These are phyloP conservation scores for Sanguinoderma infundibulare DNA, from an alignment of 1,284 basidiomycete genomes.

Conservation along the genomic window DNA sequence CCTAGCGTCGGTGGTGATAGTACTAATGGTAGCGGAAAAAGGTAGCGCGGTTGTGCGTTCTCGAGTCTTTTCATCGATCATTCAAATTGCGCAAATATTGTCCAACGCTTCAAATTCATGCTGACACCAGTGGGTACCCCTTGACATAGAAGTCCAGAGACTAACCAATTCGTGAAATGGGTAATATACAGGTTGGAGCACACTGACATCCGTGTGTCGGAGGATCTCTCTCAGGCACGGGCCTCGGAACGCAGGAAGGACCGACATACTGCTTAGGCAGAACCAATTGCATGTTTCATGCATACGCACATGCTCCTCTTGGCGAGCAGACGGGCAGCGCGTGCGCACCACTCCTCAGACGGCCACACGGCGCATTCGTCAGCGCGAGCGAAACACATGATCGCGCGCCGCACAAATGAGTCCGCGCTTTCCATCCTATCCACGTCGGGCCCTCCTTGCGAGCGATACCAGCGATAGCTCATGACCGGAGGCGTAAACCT, in stretches of 20 bases:
- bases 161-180: neutral
- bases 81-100: neutral
- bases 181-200: neutral
- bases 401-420: neutral
- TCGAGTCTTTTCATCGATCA: neutral
- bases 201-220: neutral
- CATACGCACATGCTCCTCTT: neutral
- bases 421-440: neutral
- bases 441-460: neutral
- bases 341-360: neutral
- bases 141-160: too few species aligned
- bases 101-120: neutral
- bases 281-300: neutral
- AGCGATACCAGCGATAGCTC: slow-evolving; percentile 1
- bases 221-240: neutral
- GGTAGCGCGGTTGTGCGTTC: neutral
- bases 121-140: neutral
- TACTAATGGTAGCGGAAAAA: neutral
- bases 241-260: neutral
- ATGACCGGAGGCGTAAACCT: neutral
- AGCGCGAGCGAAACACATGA: neutral
- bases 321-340: neutral
- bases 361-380: neutral
- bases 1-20: neutral
- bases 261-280: neutral